Evolutionary conservation across 2,329 filamentous ascomycete genomes (phyloP).

Genomic region (Phaeosphaeria sp.): DNA sequence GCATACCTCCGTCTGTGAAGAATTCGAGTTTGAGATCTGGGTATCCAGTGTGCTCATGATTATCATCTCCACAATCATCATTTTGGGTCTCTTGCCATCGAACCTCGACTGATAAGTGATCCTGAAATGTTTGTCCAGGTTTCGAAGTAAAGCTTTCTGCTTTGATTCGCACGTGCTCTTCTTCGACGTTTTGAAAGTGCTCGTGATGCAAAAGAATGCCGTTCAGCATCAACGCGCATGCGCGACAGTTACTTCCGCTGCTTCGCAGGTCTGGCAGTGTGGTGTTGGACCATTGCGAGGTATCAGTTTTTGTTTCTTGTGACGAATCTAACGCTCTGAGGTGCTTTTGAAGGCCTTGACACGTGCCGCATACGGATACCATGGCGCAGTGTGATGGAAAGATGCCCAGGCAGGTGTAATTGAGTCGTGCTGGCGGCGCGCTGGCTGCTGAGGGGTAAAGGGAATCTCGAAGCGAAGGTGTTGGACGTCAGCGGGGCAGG

Average conservation of each 20-base stretch:
- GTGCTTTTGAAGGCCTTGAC: conserved; percentile 44
- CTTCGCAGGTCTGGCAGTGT: conserved; percentile 36
- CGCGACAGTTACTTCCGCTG: conserved; percentile 39
- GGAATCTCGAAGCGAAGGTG: conserved; percentile 1
- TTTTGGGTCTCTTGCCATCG: conserved; percentile 29
- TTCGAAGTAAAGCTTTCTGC: conserved; percentile 36
- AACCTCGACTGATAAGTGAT: conserved; percentile 44
- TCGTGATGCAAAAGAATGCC: conserved; percentile 43
- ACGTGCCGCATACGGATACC: conserved; percentile 42
- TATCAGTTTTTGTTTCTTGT: conserved; percentile 20
- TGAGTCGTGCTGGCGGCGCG: conserved; percentile 7
- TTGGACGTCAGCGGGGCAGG: conserved; percentile 19
- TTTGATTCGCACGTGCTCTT: conserved; percentile 32
- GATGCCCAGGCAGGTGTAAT: not conserved
- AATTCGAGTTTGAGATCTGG: conserved; percentile 47
- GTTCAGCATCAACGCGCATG: conserved; percentile 43
- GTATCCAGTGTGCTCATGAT: conserved; percentile 31
- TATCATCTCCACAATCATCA: conserved; percentile 26
- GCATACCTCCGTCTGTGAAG: conserved; percentile 45
- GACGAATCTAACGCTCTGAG: conserved; percentile 23
- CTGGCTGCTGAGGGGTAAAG: conserved; percentile 17
- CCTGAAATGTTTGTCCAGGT: conserved; percentile 25
- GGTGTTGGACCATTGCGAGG: conserved; percentile 35
- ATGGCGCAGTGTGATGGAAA: conserved; percentile 19
- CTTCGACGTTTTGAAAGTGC: conserved; percentile 31